Evolutionary conservation across 2,329 filamentous ascomycete genomes (phyloP).

Genomic region (Plectosphaerella plurivora): DNA sequence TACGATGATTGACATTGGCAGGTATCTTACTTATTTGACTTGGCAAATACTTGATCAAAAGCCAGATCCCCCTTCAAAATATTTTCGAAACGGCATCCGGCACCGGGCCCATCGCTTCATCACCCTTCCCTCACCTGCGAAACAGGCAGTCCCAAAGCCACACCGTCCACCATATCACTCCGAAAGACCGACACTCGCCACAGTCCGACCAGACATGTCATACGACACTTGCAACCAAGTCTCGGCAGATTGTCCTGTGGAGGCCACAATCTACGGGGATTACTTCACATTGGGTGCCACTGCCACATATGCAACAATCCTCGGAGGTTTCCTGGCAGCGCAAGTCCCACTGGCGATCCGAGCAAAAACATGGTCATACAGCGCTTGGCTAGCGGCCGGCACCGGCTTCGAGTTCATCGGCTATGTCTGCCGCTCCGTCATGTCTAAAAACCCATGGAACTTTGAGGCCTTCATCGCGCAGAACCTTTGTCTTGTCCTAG

Average conservation of each 20-base stretch:
- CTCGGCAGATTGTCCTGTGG: background rate
- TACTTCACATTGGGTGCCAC: background rate
- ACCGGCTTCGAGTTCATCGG: slow-evolving; percentile 1
- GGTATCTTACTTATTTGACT: too few species aligned
- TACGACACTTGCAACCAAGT: slow-evolving; percentile 2
- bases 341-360: background rate
- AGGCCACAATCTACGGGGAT: slow-evolving; percentile 1
- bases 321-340: background rate
- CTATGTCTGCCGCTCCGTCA: background rate
- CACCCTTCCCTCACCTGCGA: too few species aligned
- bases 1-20: too few species aligned
- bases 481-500: slow-evolving; percentile 35
- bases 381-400: background rate
- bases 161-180: too few species aligned
- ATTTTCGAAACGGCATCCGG: too few species aligned
- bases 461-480: slow-evolving; percentile 34
- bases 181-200: too few species aligned
- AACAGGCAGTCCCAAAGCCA: too few species aligned
- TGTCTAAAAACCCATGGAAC: slow-evolving; percentile 31
- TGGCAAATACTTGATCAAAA: too few species aligned
- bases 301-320: background rate
- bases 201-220: background rate
- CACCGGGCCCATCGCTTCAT: too few species aligned
- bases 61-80: too few species aligned
- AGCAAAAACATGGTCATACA: slow-evolving; percentile 2